Base-by-base conservation (phyloP, 805 yeast species). In the Torulaspora indica region DNA sequence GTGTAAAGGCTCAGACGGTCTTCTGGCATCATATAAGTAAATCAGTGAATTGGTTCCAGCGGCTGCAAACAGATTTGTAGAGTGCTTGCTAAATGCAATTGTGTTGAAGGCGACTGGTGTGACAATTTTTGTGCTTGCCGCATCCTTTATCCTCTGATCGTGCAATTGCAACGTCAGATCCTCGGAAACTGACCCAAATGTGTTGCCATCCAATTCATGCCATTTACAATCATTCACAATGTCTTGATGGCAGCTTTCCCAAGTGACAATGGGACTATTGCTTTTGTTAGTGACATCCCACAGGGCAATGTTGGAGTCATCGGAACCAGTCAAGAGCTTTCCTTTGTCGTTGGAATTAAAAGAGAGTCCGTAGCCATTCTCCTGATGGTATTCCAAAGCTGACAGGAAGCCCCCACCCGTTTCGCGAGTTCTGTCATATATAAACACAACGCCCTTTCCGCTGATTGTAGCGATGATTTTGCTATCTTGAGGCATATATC, bases 181-280 rank as follows among this genome's bases (percentile, higher is more conserved):
- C 49, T 85, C 95, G 8, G 88, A 79, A 0, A 82, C 91, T 2
- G 88, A 74, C 0, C 85, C 93, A 61, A 83, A 78, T 2, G 77
- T 33, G 46, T 73, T 67, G 18, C 66, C 68, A 34, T 75, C 70
- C 42, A 73, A 70, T 20, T 67, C 60, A 54, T 82, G 85, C 87
- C 90, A 85, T 64, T 81, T 78, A 15, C 79, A 82, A 55, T 85
- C 93, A 55, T 85, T 85, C 10, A 85, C 87, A 28, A 82, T 80
- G 51, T 78, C 81, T 0, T 60, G 53, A 51, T 82, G 87, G 6
- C 47, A 27, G 15, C 53, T 42, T 3, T 47, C 55, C 51, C 69
- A 65, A n/a, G 46, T 41, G 17, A 45, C 30, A 1, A 53, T 64
- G 2, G 57, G 49, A 0, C 45, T 13, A n/a, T 74, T 74, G 0